phyloP scores from a whole-genome alignment of 208 protist genomes.

The Wallacemonas collosoma region DNA sequence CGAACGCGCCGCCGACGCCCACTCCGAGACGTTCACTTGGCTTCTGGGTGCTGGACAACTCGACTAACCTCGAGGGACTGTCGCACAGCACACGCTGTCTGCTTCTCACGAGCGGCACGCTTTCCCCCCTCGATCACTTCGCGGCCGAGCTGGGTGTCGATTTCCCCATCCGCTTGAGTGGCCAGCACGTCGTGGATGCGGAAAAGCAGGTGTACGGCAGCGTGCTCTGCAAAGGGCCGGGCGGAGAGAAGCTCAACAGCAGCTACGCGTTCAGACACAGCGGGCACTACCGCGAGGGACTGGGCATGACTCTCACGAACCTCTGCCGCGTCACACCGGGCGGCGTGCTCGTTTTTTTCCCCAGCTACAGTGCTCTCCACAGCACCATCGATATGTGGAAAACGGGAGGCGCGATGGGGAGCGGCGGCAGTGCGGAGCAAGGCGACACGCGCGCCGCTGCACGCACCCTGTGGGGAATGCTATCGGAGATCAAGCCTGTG shows the following conservation, averaged over 20 bases:
- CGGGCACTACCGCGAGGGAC: conserved; percentile 69
- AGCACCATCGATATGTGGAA: conserved; percentile 77
- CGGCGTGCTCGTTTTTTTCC: conserved; percentile 98
- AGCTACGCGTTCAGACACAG: conserved; percentile 80
- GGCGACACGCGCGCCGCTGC: background rate
- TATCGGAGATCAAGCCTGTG: conserved; percentile 78
- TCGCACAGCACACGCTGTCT: conserved; percentile 45
- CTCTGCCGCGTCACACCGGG: conserved; percentile 88
- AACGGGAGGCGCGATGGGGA: conserved; percentile 15
- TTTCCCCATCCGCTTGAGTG: conserved; percentile 87
- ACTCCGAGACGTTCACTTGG: conserved; percentile 47
- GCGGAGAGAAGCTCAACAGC: conserved; percentile 78
- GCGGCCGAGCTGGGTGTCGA: conserved; percentile 85
- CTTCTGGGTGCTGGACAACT: conserved; percentile 94
- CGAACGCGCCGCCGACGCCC: background rate
- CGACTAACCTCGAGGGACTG: conserved; percentile 71
- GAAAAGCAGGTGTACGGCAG: conserved; percentile 62
- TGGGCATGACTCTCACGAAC: conserved; percentile 91
- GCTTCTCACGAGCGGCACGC: conserved; percentile 96
- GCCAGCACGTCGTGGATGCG: conserved; percentile 91
- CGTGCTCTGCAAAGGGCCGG: conserved; percentile 70
- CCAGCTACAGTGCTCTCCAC: conserved; percentile 87
- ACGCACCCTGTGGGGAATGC: conserved; percentile 78
- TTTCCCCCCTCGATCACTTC: conserved; percentile 95
- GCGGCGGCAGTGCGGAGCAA: too few relatives aligned